Evolutionary conservation across 2,329 filamentous ascomycete species (phyloP), one percentile per base, ranked within the genome.

Genomic region (Clonostachys rhizophaga): DNA sequence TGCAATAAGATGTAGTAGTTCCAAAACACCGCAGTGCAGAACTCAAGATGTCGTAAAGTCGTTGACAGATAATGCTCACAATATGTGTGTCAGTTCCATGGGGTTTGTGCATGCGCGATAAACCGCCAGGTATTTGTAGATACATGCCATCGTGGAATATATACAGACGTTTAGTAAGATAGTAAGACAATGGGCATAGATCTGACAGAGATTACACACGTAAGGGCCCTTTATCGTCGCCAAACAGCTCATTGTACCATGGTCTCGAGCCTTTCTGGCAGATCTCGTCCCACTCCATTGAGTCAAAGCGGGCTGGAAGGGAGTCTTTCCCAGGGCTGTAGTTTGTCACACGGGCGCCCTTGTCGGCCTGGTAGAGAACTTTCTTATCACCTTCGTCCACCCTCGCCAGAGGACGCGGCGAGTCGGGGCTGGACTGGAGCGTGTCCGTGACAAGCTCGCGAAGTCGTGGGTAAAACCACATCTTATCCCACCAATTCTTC

Each of bases 201-300:
- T 30, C 24, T 30, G 24, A 2, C 13, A 40, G 37, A 40, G 18
- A 43, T 49, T 16, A 54, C 17, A 50, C 41, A 9, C 53, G 46
- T 41, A 66, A 42, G 5, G 61, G 58, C 0, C 65, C 65, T 39
- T 64, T 55, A 4, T 47, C 50, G 34, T 68, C 65, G 3, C 55
- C 59, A 50, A 68, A 67, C 1, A 68, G 43, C 46, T 60, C 58
- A 11, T 65, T 57, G 33, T 65, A 53, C 65, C 65, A 68, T 5
- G 52, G 48, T 43, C 46, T 53, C 18, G 49, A 47, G 5, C 55
- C 56, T 43, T 56, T 60, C 45, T 66, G 63, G 45, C 65, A 68
- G 4, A 68, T 53, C 5, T 50, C 61, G 24, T 66, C 59, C 64
- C 64, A 68, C 2, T n/a, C 24, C 9, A 46, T 43, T 24, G 39